Base-by-base conservation (phyloP, 2,329 filamentous ascomycete species). In the Penicillium expansum region DNA sequence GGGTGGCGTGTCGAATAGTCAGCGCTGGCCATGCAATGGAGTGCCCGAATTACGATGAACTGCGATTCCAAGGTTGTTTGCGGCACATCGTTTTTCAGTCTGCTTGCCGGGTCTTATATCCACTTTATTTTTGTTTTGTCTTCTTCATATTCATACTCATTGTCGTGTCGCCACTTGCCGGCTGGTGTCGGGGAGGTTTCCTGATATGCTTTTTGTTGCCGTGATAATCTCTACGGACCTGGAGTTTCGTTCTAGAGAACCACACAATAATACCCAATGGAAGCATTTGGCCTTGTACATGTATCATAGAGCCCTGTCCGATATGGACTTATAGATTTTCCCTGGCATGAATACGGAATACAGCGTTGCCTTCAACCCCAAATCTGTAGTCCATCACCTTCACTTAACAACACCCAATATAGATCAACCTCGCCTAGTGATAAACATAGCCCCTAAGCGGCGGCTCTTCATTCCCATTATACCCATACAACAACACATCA, bases 261-360 rank as follows among this genome's bases (percentile, higher is more conserved):
- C 59, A 60, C 52, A 44, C 54, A 56, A 58, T 60, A 61, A 64
- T 63, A 63, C 60, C 62, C 62, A 60, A 60, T 64, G 58, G 53
- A 65, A 61, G 50, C 62, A 58, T 59, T 56, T 57, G 54, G 51
- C 42, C 42, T 56, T 52, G 48, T 56, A 55, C 37, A 51, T 55
- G 39, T 44, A 55, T 32, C n/a, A 52, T 55, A 38, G 39, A 24
- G 8, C 2, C 37, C 30, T 49, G 35, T 49, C 27, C 33, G 18
- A 14, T 47, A 39, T 32, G 24, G 33, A 38, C 14, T 8, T 9
- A 29, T 16, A 27, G 16, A n/a, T 35, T 18, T 49, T 8, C 42
- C 18, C 22, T 38, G 5, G 18, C 14, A 14, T 33, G 38, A 27
- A 35, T 32, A 50, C 5, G 18, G 16, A 35, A 33, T 20, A 24